Evolutionary conservation across 1,139 yeast genomes (phyloP).

Genomic region (Blastobotrys ciferrii): DNA sequence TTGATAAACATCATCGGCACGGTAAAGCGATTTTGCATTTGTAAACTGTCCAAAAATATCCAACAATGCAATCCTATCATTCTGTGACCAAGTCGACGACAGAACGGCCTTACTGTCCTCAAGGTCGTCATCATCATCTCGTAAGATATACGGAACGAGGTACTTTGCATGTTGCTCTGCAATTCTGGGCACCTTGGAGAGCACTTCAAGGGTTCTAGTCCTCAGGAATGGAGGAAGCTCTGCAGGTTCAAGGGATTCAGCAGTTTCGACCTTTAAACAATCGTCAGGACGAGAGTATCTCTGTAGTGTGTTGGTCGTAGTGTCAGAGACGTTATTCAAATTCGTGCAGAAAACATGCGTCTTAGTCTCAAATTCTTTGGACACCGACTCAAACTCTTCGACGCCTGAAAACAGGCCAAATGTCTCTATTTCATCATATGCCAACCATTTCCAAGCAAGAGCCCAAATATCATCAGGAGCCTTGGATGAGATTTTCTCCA

Average conservation of each 20-base stretch:
- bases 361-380: not conserved
- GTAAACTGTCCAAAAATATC: conserved; percentile 64
- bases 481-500: conserved; percentile 49
- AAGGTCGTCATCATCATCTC: conserved; percentile 31
- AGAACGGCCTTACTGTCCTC: conserved; percentile 25
- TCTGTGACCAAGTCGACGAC: conserved; percentile 49
- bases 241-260: conserved; percentile 8
- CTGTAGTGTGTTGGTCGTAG: not conserved
- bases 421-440: not conserved
- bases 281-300: conserved; percentile 7
- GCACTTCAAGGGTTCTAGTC: conserved; percentile 31
- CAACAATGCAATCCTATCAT: conserved; percentile 60
- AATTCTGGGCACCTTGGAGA: conserved; percentile 55
- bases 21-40: conserved; percentile 54
- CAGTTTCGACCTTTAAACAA: conserved; percentile 4
- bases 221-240: conserved; percentile 12
- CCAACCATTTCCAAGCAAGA: conserved; percentile 44
- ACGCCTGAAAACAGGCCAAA: not conserved
- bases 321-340: conserved; percentile 8
- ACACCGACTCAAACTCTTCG: conserved; percentile 4
- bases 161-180: conserved; percentile 62
- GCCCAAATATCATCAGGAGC: conserved; percentile 58
- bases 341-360: conserved; percentile 11
- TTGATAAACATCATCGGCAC: conserved; percentile 52
- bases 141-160: conserved; percentile 49